phyloP scores from a whole-genome alignment of 1,284 basidiomycete genomes.

The Vanrija humicola region DNA sequence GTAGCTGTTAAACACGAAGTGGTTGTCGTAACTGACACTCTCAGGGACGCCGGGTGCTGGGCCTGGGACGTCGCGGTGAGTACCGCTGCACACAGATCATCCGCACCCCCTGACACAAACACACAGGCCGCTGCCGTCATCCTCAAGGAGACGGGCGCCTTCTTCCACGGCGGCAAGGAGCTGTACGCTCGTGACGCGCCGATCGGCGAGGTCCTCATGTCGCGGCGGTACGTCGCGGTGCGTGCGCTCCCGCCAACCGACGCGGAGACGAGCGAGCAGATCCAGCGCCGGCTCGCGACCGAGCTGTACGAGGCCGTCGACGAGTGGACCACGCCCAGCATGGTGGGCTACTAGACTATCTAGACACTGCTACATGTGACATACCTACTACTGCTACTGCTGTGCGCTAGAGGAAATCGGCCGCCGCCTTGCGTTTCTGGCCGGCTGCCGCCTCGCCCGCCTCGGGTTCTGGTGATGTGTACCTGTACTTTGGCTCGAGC shows the following conservation, averaged over 20 bases:
- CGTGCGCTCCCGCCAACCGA: slow-evolving; percentile 27
- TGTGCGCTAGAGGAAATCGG: slow-evolving; percentile 42
- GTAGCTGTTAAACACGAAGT: slow-evolving; percentile 45
- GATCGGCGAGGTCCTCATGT: slow-evolving; percentile 64
- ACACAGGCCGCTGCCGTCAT: slow-evolving; percentile 77
- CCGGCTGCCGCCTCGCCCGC: slow-evolving; percentile 21
- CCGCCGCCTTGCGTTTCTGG: slow-evolving; percentile 49
- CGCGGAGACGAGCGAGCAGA: slow-evolving; percentile 62
- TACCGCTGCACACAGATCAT: slow-evolving; percentile 3
- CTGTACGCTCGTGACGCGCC: slow-evolving; percentile 54
- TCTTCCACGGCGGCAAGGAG: slow-evolving; percentile 64
- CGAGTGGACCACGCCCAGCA: slow-evolving; percentile 53
- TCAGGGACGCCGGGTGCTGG: slow-evolving; percentile 50
- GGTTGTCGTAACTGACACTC: neutral
- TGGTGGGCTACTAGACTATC: slow-evolving; percentile 3
- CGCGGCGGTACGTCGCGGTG: slow-evolving; percentile 79
- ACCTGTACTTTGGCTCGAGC: slow-evolving; percentile 66
- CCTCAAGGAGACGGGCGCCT: slow-evolving; percentile 77
- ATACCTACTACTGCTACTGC: neutral
- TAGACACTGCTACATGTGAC: neutral
- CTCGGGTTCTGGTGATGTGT: slow-evolving; percentile 47
- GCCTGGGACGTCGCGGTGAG: slow-evolving; percentile 81
- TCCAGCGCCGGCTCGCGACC: slow-evolving; percentile 71
- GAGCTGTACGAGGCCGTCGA: slow-evolving; percentile 80
- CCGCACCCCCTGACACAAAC: neutral